These are phyloP conservation scores for Xylaria hypoxylon DNA, from an alignment of 2,329 filamentous ascomycete genomes.

Conservation along the genomic window DNA sequence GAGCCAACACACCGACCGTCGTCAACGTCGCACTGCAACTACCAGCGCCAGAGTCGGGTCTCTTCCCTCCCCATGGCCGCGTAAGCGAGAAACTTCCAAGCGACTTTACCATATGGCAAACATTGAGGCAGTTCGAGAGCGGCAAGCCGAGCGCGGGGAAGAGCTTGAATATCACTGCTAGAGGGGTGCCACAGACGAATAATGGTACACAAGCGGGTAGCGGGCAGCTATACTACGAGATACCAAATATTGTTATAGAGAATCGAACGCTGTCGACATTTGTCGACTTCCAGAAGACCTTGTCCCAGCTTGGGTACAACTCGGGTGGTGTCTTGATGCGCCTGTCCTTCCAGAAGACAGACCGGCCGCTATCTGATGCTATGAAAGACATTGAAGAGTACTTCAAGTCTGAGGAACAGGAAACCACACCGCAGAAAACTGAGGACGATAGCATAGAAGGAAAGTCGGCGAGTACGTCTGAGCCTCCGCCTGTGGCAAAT, in stretches of 20 bases:
- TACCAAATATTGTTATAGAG: constrained; percentile 85
- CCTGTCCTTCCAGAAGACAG: constrained; percentile 79
- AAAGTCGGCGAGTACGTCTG: constrained; percentile 33
- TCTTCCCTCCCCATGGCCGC: constrained; percentile 71
- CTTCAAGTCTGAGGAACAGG: constrained; percentile 67
- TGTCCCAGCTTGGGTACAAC: constrained; percentile 88
- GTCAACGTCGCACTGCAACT: constrained; percentile 92
- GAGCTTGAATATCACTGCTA: constrained; percentile 83
- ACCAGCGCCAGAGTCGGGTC: constrained; percentile 74
- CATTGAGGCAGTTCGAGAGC: constrained; percentile 90
- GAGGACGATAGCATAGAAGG: constrained; percentile 6
- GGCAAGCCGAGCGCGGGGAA: constrained; percentile 70
- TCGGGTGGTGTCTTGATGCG: constrained; percentile 83
- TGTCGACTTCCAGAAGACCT: constrained; percentile 85
- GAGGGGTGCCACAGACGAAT: constrained; percentile 75
- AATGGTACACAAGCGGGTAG: constrained; percentile 66
- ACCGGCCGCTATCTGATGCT: constrained; percentile 84
- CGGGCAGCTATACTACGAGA: constrained; percentile 88
- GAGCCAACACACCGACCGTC: constrained; percentile 84
- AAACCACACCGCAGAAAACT: constrained; percentile 18
- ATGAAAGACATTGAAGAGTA: constrained; percentile 83
- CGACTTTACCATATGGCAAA: constrained; percentile 87
- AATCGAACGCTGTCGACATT: constrained; percentile 82
- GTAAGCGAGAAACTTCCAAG: constrained; percentile 88
- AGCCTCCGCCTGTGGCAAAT: constrained; percentile 33